Base-by-base conservation (phyloP, 2,329 filamentous ascomycete genomes). In the Claviceps monticola region DNA sequence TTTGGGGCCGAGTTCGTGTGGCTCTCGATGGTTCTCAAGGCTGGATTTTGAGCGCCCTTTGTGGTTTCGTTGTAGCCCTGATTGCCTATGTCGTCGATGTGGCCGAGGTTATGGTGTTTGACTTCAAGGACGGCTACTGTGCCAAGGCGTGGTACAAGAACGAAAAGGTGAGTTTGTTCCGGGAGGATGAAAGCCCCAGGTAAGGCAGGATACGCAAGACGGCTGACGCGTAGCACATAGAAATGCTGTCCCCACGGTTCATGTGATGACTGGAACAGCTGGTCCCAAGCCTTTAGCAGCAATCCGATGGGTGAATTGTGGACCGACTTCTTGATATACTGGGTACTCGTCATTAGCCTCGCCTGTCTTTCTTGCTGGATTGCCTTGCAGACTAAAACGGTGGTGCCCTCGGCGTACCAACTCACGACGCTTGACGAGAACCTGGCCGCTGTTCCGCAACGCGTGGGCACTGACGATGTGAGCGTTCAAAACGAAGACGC, bases 371-470 rank as follows among this genome's bases (percentile, higher is more conserved):
- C 90, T 2, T 97, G 90, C 62, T 71, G 85, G 48, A 70, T 97
- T 53, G 94, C 91, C 0, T 70, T 97, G 45, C 82, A 82, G 34
- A 96, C 93, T n/a, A 95, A 94, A 69, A 97, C 91, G 0, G 84
- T 93, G 6, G 88, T 97, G 1, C 90, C 91, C 1, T 95, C 90
- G 1, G 83, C 88, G 1, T 85, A 95, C 58, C 86, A 85, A 0
- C 78, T 97, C 54, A 80, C 87, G 1, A 97, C 91, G 0, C 73
- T 97, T 17, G 93, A 97, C 65, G 93, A 97, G 67, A 94, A 98
- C 59, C 74, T 98, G 1, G 90, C 79, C 1, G 90, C 90, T 8
- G 76, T 64, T 46, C 60, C 69, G 44, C 46, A 8, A 2, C 60
- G 64, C 0, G 59, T 64, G 2, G 65, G 69, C 9, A 71, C 76